Conservation (phyloP, 1,284 basidiomycete species). For the Neolentinus lepideus region DNA sequence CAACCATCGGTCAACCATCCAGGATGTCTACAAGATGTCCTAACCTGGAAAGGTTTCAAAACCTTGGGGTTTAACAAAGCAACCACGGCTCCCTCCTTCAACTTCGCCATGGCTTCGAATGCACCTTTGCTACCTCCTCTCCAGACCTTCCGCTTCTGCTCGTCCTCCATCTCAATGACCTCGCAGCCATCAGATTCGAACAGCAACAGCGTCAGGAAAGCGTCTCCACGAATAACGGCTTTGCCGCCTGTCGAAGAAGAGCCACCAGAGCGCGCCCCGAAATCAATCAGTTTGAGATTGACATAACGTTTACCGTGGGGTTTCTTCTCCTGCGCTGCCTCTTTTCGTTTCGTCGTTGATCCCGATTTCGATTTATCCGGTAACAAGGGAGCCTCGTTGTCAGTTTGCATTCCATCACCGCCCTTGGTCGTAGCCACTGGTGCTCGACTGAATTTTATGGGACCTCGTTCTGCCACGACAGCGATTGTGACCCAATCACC, state of each 20-base stretch:
- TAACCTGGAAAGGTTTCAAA: conserved; percentile 77
- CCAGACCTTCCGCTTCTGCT: conserved; percentile 54
- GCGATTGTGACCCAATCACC: conserved; percentile 92
- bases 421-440: conserved; percentile 43
- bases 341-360: conserved; percentile 26
- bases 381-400: conserved; percentile 13
- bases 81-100: conserved; percentile 85
- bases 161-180: conserved; percentile 38
- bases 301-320: conserved; percentile 74
- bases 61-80: conserved; percentile 87
- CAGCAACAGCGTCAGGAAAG: conserved; percentile 74
- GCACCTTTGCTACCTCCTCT: conserved; percentile 88
- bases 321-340: conserved; percentile 29
- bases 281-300: conserved; percentile 81
- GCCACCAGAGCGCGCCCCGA: conserved; percentile 48
- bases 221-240: conserved; percentile 68
- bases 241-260: conserved; percentile 49
- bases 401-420: conserved; percentile 20
- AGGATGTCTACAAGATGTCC: conserved; percentile 12
- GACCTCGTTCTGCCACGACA: conserved; percentile 81
- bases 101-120: conserved; percentile 81
- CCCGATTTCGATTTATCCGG: conserved; percentile 16
- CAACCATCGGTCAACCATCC: background rate
- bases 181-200: conserved; percentile 82
- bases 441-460: conserved; percentile 59